These are phyloP conservation scores for Sclerotinia trifoliorum DNA, from an alignment of 2,329 filamentous ascomycete genomes.

Conservation along the genomic window DNA sequence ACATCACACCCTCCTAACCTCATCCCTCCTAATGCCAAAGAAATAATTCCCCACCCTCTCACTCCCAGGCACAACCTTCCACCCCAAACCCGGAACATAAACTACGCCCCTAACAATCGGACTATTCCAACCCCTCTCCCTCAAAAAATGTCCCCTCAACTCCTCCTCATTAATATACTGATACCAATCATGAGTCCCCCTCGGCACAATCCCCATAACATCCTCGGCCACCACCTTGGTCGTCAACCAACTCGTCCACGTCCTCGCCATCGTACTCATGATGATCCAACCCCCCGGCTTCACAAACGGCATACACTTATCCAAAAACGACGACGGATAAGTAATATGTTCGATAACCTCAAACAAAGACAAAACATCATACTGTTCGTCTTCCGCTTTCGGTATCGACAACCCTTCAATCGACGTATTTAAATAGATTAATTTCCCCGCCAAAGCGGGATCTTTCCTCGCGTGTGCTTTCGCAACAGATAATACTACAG, in stretches of 20 bases:
- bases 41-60: slow-evolving; percentile 96
- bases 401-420: slow-evolving; percentile 66
- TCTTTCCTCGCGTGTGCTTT: slow-evolving; percentile 72
- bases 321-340: slow-evolving; percentile 70
- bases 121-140: slow-evolving; percentile 57
- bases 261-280: slow-evolving; percentile 87
- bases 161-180: slow-evolving; percentile 93
- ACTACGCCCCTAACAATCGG: slow-evolving; percentile 73
- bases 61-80: slow-evolving; percentile 77
- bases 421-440: slow-evolving; percentile 72
- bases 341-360: slow-evolving; percentile 95
- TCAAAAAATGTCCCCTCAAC: slow-evolving; percentile 57
- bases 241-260: slow-evolving; percentile 83
- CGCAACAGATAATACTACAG: slow-evolving; percentile 72
- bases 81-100: slow-evolving; percentile 87
- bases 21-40: slow-evolving; percentile 70
- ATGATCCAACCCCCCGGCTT: slow-evolving; percentile 91
- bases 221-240: slow-evolving; percentile 93
- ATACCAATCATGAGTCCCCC: slow-evolving; percentile 91
- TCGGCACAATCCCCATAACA: slow-evolving; percentile 80
- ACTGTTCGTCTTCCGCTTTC: slow-evolving; percentile 47
- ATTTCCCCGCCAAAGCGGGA: slow-evolving; percentile 60
- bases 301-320: slow-evolving; percentile 70
- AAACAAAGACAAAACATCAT: slow-evolving; percentile 83
- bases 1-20: slow-evolving; percentile 6